These are phyloP conservation scores for Avena sativa DNA, from an alignment of 176 grass and related monocot species.

Conservation along the genomic window DNA sequence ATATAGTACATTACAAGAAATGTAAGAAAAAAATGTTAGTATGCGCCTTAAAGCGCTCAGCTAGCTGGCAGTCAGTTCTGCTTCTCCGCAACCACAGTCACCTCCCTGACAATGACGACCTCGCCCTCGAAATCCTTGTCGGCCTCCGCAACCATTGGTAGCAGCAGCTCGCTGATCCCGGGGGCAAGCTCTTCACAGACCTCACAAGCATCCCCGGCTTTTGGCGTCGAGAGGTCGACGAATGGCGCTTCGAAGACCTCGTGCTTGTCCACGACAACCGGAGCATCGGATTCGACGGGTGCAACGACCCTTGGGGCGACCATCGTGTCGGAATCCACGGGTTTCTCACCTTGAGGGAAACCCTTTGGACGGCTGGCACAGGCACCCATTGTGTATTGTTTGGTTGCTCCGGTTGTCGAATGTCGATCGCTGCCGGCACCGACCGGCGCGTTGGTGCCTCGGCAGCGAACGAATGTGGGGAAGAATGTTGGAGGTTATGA, in stretches of 20 bases:
- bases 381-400: neutral
- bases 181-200: conserved; percentile 38
- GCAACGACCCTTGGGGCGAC: neutral
- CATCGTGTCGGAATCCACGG: neutral
- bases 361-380: conserved; percentile 7
- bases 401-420: neutral
- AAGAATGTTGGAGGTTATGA: neutral
- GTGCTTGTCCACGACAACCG: conserved; percentile 27
- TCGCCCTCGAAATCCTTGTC: neutral
- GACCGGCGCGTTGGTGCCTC: neutral
- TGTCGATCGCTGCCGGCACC: neutral
- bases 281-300: neutral
- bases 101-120: neutral
- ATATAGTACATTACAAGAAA: conserved; percentile 11
- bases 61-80: neutral
- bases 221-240: neutral
- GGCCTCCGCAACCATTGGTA: conserved; percentile 15
- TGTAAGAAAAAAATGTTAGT: neutral
- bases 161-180: conserved; percentile 32
- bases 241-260: conserved; percentile 3
- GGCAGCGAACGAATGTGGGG: neutral
- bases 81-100: neutral
- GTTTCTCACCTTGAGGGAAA: neutral
- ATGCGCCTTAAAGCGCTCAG: neutral
- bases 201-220: neutral